Evolutionary conservation across 495 filamentous ascomycete species (phyloP).

Genomic region (Trypethelium eluteriae): DNA sequence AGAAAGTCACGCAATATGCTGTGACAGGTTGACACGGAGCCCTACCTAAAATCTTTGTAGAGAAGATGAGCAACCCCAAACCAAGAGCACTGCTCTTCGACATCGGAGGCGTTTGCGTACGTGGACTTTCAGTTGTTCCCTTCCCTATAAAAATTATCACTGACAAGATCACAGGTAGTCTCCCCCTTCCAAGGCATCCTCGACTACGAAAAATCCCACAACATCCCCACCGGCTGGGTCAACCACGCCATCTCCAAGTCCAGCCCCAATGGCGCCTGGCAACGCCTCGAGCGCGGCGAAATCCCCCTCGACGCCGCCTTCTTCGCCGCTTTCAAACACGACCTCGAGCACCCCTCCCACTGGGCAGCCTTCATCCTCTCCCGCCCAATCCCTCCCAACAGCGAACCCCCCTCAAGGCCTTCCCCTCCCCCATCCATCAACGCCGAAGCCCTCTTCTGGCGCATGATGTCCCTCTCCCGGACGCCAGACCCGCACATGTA

Average conservation of each 20-base stretch:
- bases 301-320: slow-evolving; percentile 50
- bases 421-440: slow-evolving; percentile 62
- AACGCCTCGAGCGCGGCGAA: slow-evolving; percentile 50
- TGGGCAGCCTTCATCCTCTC: slow-evolving; percentile 55
- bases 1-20: neutral
- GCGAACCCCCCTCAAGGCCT: slow-evolving; percentile 41
- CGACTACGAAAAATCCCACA: slow-evolving; percentile 68
- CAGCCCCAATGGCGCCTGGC: slow-evolving; percentile 80
- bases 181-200: slow-evolving; percentile 90
- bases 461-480: slow-evolving; percentile 76
- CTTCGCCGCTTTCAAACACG: slow-evolving; percentile 66
- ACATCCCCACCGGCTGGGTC: slow-evolving; percentile 79
- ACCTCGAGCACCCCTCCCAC: slow-evolving; percentile 55
- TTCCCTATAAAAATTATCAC: neutral
- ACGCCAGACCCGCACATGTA: slow-evolving; percentile 78
- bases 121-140: slow-evolving; percentile 29
- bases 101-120: slow-evolving; percentile 93
- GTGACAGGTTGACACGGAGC: neutral
- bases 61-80: neutral
- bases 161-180: slow-evolving; percentile 53
- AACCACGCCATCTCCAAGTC: slow-evolving; percentile 78
- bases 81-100: slow-evolving; percentile 64
- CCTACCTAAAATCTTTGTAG: neutral
- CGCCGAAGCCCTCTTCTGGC: slow-evolving; percentile 74
- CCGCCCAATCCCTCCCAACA: slow-evolving; percentile 32